Base-by-base conservation (phyloP, 2,329 filamentous ascomycete species). In the Gnomoniopsis smithogilvyi region DNA sequence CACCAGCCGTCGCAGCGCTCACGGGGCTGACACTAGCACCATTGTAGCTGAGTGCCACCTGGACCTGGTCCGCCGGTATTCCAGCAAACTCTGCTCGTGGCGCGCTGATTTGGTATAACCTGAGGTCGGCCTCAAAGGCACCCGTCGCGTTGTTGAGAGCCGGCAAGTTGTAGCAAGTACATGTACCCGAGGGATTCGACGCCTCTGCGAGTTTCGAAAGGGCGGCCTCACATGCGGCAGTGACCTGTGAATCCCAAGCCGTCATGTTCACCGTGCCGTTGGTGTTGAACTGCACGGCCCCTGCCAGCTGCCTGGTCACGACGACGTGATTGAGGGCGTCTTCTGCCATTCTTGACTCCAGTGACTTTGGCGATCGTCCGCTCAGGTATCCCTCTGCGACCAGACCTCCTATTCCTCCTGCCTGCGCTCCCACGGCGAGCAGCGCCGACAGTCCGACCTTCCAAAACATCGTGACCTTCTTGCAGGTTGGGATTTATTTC, bases 91-190 rank as follows among this genome's bases (percentile, higher is more conserved):
- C 71, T 34, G 77, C 84, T 3, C 74, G 79, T 0, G 89, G 80
- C 0, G 80, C 73, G 6, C 85, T 86, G 50, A 93, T 74, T 71
- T 88, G 86, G 74, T 86, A 95, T 61, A 95, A 76, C 56, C 90
- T 81, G 53, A 95, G 73, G 69, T 95, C 91, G 33, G 90, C 90
- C 72, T 90, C 83, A 70, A 95, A 95, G 17, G 85, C 76, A 33
- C 90, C 90, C 0, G 83, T 86, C 4, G 73, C 72, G 65, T 83
- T 84, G 74, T 94, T 82, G 59, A 92, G 80, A 43, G 83, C 84
- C 0, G 88, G 86, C 24, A 96, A 73, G 70, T 95, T 96, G 76
- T 94, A 95, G 80, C 91, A 96, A 51, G 91, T 84, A 60, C 88
- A 88, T 51, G 91, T 83, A 53, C 91, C 91, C 11, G 89, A 88